Percentiles rank a stretch among this genome's conserved stretches.
Conservation (phyloP, 1,139 yeast species). For the Hyphopichia khmerensis region DNA sequence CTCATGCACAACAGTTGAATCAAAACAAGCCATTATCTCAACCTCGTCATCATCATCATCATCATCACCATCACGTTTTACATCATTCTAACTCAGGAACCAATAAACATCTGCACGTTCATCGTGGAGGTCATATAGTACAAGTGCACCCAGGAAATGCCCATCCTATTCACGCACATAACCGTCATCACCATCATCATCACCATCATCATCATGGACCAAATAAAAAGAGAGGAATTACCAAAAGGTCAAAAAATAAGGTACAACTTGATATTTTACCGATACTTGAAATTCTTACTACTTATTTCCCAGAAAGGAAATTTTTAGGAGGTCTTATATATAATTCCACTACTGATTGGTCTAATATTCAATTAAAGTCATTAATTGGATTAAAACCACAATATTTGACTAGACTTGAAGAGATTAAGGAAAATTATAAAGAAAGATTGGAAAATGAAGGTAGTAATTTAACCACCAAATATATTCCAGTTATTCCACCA, state of each 20-base stretch:
- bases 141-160: constrained; percentile 5
- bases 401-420: constrained; percentile 30
- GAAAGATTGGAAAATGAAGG: constrained; percentile 3
- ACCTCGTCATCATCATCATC: constrained; percentile 22
- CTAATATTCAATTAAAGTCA: constrained; percentile 34
- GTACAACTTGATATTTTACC: constrained; percentile 37
- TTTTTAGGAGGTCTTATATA: constrained; percentile 65
- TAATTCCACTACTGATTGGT: constrained; percentile 53
- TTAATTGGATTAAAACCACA: constrained; percentile 38
- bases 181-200: constrained; percentile 3
- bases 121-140: neutral
- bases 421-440: constrained; percentile 26
- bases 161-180: constrained; percentile 6
- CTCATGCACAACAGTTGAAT: no score
- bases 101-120: neutral
- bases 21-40: neutral
- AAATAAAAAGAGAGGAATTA: neutral
- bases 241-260: constrained; percentile 5
- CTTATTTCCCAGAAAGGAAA: constrained; percentile 46
- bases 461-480: constrained; percentile 13
- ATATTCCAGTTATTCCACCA: constrained; percentile 46
- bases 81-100: neutral
- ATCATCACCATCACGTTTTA: constrained; percentile 16
- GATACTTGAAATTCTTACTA: constrained; percentile 44
- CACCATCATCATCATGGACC: constrained; percentile 1